These are phyloP conservation scores for Plasmodium relictum DNA, from an alignment of 169 alveolate genomes.

Conservation along the genomic window DNA sequence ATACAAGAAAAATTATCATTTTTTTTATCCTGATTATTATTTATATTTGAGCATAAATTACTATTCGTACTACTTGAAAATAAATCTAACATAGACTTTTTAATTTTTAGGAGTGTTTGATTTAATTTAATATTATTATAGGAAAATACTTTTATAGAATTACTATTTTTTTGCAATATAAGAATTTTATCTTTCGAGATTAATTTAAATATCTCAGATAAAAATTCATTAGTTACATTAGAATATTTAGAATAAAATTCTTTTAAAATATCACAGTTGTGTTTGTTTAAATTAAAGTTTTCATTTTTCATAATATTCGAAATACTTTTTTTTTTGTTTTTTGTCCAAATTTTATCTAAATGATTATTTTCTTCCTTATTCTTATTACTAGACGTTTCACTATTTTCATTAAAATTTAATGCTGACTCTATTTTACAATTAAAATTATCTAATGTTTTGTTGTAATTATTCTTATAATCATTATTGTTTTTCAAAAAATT, in stretches of 20 bases:
- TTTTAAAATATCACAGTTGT: conserved; percentile 36
- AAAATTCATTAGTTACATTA: conserved; percentile 31
- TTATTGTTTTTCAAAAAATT: background rate
- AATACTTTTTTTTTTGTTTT: background rate
- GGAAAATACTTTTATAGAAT: conserved; percentile 26
- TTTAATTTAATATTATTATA: background rate
- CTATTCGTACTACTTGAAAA: background rate
- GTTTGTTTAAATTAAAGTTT: conserved; percentile 17
- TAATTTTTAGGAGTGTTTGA: conserved; percentile 6
- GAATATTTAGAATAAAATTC: conserved; percentile 1
- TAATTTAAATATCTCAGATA: conserved; percentile 24
- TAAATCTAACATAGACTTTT: background rate
- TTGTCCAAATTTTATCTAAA: background rate
- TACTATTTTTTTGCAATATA: conserved; percentile 26
- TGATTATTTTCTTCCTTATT: background rate
- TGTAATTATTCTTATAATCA: background rate
- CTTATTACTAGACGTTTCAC: background rate
- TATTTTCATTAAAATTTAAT: background rate
- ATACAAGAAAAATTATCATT: too few species aligned
- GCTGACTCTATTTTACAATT: background rate
- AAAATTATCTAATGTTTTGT: background rate
- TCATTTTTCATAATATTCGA: background rate
- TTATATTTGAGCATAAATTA: background rate
- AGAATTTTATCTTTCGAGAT: conserved; percentile 32
- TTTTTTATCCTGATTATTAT: too few species aligned